Percentiles rank a stretch among this genome's conserved stretches.
Evolutionary conservation across 2,329 filamentous ascomycete species (phyloP).

Genomic region (Chaetomium sp.): DNA sequence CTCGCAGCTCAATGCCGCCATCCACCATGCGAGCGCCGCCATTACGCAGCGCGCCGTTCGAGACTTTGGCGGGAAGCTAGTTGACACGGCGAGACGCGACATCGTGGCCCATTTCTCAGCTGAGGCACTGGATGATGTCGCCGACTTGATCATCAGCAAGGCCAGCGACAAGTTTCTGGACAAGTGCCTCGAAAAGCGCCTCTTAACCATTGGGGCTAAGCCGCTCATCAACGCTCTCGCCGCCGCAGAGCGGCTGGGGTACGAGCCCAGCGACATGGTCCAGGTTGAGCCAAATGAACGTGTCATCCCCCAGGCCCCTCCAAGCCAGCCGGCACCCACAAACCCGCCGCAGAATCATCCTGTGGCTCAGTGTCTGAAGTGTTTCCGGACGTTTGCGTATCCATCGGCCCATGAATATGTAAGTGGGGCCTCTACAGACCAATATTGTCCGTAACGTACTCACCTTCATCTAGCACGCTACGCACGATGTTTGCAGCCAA

Average conservation of each 20-base stretch:
- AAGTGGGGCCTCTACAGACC: not conserved
- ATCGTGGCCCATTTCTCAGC: slow-evolving; percentile 36
- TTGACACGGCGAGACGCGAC: slow-evolving; percentile 35
- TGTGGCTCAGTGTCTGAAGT: slow-evolving; percentile 20
- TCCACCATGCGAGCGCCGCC: slow-evolving; percentile 37
- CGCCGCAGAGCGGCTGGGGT: slow-evolving; percentile 50
- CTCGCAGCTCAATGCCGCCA: slow-evolving; percentile 42
- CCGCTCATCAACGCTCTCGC: slow-evolving; percentile 52
- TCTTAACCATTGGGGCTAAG: slow-evolving; percentile 48
- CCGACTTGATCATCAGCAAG: slow-evolving; percentile 38
- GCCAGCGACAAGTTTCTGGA: slow-evolving; percentile 47
- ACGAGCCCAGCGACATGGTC: slow-evolving; percentile 45
- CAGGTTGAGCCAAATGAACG: slow-evolving; percentile 35
- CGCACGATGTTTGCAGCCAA: slow-evolving; percentile 17
- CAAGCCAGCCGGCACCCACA: not conserved
- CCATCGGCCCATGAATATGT: slow-evolving; percentile 19
- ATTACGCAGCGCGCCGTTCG: slow-evolving; percentile 35
- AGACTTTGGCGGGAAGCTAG: slow-evolving; percentile 42
- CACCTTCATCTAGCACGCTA: slow-evolving; percentile 16
- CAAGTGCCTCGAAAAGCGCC: slow-evolving; percentile 43
- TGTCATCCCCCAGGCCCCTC: slow-evolving; percentile 27
- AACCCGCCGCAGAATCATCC: not conserved
- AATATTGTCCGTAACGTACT: not conserved
- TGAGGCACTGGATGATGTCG: slow-evolving; percentile 40
- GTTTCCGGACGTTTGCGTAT: slow-evolving; percentile 22